Evolutionary conservation across 2,329 filamentous ascomycete genomes (phyloP), one percentile per base, ranked within the genome.

Genomic region (Claviceps humidiphila): DNA sequence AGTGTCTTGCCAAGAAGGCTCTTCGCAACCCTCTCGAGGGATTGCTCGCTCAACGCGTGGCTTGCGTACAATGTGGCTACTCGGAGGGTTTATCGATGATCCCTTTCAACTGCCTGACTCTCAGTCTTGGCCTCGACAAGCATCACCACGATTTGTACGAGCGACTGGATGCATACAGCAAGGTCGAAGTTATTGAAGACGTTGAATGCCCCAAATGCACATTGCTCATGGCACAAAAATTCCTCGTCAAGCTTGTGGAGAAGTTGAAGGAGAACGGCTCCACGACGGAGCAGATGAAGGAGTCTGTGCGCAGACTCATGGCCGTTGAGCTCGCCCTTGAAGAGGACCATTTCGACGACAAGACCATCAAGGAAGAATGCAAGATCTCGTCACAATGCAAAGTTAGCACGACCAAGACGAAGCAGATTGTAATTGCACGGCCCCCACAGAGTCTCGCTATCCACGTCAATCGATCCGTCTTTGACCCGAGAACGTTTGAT

Each of bases 161-260:
- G 54, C 84, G 89, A 52, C 70, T 98, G 20, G 85, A 94, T 63
- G 82, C 89, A 22, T 95, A 91, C 64, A 93, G 88, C 30, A 79
- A 82, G 13, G 75, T 96, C 8, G 93, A 97, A 64, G 75, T 78
- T 1, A 95, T 98, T 53, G 82, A 89, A 58, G 89, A 88, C 0
- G 90, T 97, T 2, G 85, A 96, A 62, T 98, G 93, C 66, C 80
- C 84, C 16, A 94, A 91, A 61, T 98, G 93, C 67, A 95, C 91
- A 0, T 75, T 96, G 1, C 67, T 90, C 8, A 77, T 77, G 52
- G 69, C 71, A 17, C 71, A 74, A 53, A 64, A 65, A 8, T 64
- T 79, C 1, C 64, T 84, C 47, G 68, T 66, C 1, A 71, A 68
- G 8, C 61, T 84, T 1, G 59, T 77, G 1, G 66, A 73, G 20